Evolutionary conservation across 1,284 basidiomycete genomes (phyloP), one percentile per base, ranked within the genome.

Genomic region (Apiotrichum domesticum): DNA sequence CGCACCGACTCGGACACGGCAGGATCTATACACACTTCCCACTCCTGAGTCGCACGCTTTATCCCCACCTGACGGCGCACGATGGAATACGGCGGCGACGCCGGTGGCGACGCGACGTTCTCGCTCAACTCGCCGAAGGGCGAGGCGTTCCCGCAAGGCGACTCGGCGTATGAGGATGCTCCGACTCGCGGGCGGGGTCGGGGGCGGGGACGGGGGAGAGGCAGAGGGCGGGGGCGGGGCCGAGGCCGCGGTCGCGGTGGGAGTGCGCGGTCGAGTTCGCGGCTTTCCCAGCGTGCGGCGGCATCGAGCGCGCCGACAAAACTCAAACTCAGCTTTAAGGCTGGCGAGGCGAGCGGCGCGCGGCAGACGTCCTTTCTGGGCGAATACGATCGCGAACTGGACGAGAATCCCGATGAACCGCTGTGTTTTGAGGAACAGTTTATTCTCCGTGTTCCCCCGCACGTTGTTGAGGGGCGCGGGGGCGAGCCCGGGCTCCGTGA

Each of bases 401-500:
- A 99, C 74, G 93, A 90, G 59, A 90, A 95, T 60, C 91, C 96
- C 61, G 94, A 98, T 51, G 83, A 84, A 56, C 81, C 81, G 39
- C 77, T 98, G 57, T 86, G 86, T 4, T 98, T 98, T 69, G 96
- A 99, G 77, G 96, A 99, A 77, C 95, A 98, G 70, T 96, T 98
- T 72, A 87, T 99, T 56, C 79, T 99, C 35, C 79, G 94, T 43
- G 85, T 98, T 80, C 92, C 92, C 0, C 84, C 86, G 4, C 89
- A 76, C 15, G 61, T 78, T 3, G 74, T 77, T 52, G 73, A 74
- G n/a, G 74, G 68, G 10, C 55, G 53, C 11, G 65, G 70, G 9
- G 56, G 59, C 8, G 57, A 54, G 39, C 86, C 88, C 48, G 85
- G 82, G 63, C 66, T 96, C 58, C 82, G 84, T 67, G 90, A 90